Percentiles rank a stretch among this genome's conserved stretches.
Conservation (phyloP, 2,329 filamentous ascomycete species). For the Venturiaceae sp. region DNA sequence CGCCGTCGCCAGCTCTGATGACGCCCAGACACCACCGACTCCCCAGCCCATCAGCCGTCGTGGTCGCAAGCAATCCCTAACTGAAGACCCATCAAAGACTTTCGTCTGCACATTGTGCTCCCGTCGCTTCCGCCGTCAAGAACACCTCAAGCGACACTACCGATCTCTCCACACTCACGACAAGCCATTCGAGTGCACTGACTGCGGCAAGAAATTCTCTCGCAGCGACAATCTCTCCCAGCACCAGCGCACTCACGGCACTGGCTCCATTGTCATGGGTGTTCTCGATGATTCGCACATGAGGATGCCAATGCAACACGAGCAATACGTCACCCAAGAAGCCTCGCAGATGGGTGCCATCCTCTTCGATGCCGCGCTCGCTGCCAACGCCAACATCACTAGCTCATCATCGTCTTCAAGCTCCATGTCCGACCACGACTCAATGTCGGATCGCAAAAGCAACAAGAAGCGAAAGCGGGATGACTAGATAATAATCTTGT, state of each 20-base stretch:
- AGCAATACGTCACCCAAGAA: conserved; percentile 14
- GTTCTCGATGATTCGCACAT: conserved; percentile 64
- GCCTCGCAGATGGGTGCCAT: conserved; percentile 26
- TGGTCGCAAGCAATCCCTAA: conserved; percentile 95
- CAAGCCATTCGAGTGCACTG: conserved; percentile 95
- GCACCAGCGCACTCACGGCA: conserved; percentile 88
- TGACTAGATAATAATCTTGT: conserved; percentile 20
- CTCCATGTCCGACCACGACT: conserved; percentile 24
- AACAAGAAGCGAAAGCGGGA: conserved; percentile 75
- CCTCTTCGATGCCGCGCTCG: conserved; percentile 27
- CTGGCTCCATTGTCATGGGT: conserved; percentile 83
- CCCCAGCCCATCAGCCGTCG: conserved; percentile 60
- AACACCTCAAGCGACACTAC: conserved; percentile 98
- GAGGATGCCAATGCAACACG: conserved; percentile 25
- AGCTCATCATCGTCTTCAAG: conserved; percentile 18
- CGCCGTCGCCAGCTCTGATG: conserved; percentile 20
- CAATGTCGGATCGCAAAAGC: conserved; percentile 28
- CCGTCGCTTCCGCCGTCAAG: conserved; percentile 93
- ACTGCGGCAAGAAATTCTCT: conserved; percentile 99
- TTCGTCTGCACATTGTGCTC: conserved; percentile 96
- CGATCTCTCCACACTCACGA: conserved; percentile 96
- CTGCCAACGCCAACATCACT: conserved; percentile 16
- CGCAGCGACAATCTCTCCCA: conserved; percentile 95
- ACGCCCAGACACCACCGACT: conserved; percentile 11
- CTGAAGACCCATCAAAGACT: conserved; percentile 95